Conservation (phyloP, 352 stramenopile genomes). For the Globisporangium orthogonon region DNA sequence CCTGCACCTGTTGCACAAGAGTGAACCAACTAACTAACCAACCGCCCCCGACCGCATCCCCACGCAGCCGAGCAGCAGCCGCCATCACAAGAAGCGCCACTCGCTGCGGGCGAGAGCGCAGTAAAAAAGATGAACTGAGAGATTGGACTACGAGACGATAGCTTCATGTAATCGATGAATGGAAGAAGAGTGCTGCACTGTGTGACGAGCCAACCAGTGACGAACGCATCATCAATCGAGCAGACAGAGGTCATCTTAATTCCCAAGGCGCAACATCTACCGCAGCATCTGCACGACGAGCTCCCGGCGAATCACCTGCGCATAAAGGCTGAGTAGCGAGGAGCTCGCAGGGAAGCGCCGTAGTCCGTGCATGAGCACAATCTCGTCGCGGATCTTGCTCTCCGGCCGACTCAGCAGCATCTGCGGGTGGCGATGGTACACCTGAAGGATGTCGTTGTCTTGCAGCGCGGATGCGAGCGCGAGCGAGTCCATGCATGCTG, state of each 20-base stretch:
- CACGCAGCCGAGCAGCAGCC: neutral
- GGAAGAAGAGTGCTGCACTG: no score
- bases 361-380: constrained; percentile 58
- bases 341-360: constrained; percentile 37
- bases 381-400: constrained; percentile 38
- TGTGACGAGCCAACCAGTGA: neutral
- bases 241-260: neutral
- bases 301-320: constrained; percentile 33
- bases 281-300: constrained; percentile 15
- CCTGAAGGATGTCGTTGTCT: constrained; percentile 26
- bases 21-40: neutral
- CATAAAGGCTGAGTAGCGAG: constrained; percentile 43
- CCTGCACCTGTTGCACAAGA: neutral
- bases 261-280: neutral
- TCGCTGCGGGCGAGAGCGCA: neutral
- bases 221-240: neutral
- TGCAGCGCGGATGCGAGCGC: constrained; percentile 17
- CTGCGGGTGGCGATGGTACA: constrained; percentile 23
- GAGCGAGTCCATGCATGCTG: constrained; percentile 28
- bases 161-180: neutral
- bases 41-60: neutral
- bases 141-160: neutral
- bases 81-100: neutral
- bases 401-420: constrained; percentile 28
- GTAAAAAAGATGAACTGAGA: neutral